These are phyloP conservation scores for Vaccinium macrocarpon DNA, from an alignment of 148 eudicot species.

Conservation along the genomic window DNA sequence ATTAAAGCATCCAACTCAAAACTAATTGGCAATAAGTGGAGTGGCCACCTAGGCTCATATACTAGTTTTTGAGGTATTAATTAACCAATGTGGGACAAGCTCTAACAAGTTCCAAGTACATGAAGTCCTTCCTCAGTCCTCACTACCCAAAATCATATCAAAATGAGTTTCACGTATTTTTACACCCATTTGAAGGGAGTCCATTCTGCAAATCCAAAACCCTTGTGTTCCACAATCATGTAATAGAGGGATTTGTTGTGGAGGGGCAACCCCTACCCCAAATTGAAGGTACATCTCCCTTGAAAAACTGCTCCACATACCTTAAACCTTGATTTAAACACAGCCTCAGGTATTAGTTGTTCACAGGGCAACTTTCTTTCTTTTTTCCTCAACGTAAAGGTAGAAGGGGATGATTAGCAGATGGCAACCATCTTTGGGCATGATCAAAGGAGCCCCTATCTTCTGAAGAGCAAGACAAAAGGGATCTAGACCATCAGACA, in stretches of 20 bases:
- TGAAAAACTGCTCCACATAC: neutral
- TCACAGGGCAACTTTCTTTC: neutral
- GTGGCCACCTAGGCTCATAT: no score
- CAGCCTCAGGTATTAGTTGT: neutral
- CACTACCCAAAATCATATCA: neutral
- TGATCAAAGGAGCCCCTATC: neutral
- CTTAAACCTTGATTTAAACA: neutral
- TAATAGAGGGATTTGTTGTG: neutral
- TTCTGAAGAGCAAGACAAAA: neutral
- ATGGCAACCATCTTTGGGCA: neutral
- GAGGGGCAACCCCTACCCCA: neutral
- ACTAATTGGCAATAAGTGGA: no score
- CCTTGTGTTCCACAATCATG: neutral
- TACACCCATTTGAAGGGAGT: neutral
- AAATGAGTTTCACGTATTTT: neutral
- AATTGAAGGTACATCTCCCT: neutral
- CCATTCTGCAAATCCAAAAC: neutral
- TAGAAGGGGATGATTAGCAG: neutral
- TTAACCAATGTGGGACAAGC: no score
- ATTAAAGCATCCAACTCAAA: no score
- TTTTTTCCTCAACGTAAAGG: neutral
- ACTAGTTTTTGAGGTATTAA: no score
- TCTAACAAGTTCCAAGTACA: neutral
- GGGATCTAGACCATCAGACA: neutral
- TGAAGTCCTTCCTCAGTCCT: neutral